Evolutionary conservation across 179 eudicot species (phyloP), one percentile per base, ranked within the genome.

Genomic region (Amaranthus tricolor): DNA sequence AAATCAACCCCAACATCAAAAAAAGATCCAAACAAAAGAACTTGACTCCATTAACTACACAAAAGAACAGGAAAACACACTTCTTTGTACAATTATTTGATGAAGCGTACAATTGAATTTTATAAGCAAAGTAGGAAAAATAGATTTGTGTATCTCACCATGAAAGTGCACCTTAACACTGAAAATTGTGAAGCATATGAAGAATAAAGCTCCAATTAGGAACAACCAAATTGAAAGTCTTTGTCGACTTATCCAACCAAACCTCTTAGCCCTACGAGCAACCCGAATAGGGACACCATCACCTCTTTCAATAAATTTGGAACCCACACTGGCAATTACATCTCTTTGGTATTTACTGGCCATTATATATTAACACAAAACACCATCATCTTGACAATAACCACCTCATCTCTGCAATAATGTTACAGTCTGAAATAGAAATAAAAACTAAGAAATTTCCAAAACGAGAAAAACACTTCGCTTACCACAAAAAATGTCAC

Each of bases 151-250:
- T 44, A 74, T 40, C 89, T 89, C 81, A 89, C 97, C 98, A 82
- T 88, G 87, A 71, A 86, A 79, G 48, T 78, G 89, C 74, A 91
- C 84, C 66, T 88, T 84, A n/a, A 87, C 61, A 77, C 94, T 89
- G 77, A 88, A 85, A 74, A 80, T 53, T 43, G 88, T 83, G 81
- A 88, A 77, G 78, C 63, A 87, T 17, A 90, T 78, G 1, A 86
- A 86, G 80, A 87, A 82, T 56, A 84, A 57, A 68, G 87, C 86
- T 59, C 89, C 94, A 70, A 89, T 59, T n/a, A 86, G 80, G 76
- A 91, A 79, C 54, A 90, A 59, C 84, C 85, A 87, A 79, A 85
- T 66, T 76, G 90, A 83, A 63, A 93, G 85, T 63, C 86, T 88
- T 61, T 68, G 80, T 75, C 77, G 66, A 70, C 78, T 79, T 49